Evolutionary conservation across 352 stramenopile species (phyloP), one percentile per base, ranked within the genome.

Genomic region (Thalassiosira livingstoniorum): DNA sequence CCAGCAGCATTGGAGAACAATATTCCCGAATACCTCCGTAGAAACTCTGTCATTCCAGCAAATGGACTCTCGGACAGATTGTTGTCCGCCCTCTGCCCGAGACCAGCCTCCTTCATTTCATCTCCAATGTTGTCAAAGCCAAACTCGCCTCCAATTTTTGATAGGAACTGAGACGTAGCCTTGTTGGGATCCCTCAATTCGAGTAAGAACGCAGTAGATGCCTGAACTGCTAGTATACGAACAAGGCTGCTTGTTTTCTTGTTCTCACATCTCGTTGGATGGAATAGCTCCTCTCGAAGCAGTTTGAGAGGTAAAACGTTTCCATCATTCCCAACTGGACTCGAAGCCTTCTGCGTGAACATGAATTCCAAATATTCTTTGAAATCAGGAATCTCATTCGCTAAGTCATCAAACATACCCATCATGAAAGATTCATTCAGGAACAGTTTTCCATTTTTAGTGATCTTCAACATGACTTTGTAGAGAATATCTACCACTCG

Each of bases 341-440:
- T 67, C 25, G 47, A 62, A 4, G 32, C 13, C 39, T 75, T 62
- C 54, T 81, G 32, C 21, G 69, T 64, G 29, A 81, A 81, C 32
- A 51, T 23, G 66, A 21, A 23, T 75, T 35, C 45, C 62, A 80
- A 47, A 57, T 75, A 7, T 60, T 35, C 21, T n/a, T 35, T 18
- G 75, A 80, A 21, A 25, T 32, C 21, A 42, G 35, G 2, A 75
- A 45, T 53, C 62, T 39, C 2, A 15, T 45, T 18, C 25, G 0
- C 45, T 34, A 53, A 63, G 5, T 4, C n/a, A 23, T 4, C 2
- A 67, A 73, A 81, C 1, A 75, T 75, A 27, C 47, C 18, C 13
- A 57, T 75, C 62, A 75, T 70, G 31, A 72, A 82, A 1, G 13
- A 15, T 4, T 74, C 64, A 71, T 82, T 65, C 2, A 76, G 15